A percentile compares a stretch with the other conserved stretches of the same genome.
These are phyloP conservation scores for Saccharomycopsis microspora DNA, from an alignment of 805 yeast genomes.

Conservation along the genomic window DNA sequence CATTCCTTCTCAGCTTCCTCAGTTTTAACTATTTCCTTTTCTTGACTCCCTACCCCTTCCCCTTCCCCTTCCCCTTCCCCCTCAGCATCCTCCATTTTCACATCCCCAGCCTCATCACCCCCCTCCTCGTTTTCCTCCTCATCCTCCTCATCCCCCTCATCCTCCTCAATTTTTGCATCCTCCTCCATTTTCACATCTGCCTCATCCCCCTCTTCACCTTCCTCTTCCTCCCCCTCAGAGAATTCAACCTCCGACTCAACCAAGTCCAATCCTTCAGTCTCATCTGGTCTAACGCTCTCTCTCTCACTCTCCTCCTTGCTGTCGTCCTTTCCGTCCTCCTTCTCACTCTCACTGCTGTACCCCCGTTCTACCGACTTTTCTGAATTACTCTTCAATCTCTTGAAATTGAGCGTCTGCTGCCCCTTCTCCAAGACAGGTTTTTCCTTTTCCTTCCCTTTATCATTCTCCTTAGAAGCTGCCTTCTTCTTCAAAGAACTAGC, in stretches of 20 bases:
- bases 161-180: not conserved
- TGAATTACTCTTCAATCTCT: conserved; percentile 2
- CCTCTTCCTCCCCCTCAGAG: conserved; percentile 17
- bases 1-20: no score
- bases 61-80: no score
- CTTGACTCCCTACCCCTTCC: no score
- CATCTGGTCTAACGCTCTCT: not conserved
- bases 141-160: conserved; percentile 9
- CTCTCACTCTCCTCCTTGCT: not conserved
- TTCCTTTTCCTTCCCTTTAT: conserved; percentile 1
- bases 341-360: not conserved
- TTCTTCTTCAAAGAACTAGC: not conserved
- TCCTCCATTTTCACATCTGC: no score
- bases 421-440: conserved; percentile 26
- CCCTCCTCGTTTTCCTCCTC: not conserved
- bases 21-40: no score
- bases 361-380: conserved; percentile 3
- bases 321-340: conserved; percentile 2
- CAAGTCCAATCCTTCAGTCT: conserved; percentile 8
- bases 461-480: not conserved
- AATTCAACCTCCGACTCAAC: conserved; percentile 21
- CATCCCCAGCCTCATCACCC: no score
- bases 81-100: no score
- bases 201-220: not conserved
- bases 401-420: conserved; percentile 28